Conservation (phyloP, 129 eudicot genomes). For the Flaveria linearis region DNA sequence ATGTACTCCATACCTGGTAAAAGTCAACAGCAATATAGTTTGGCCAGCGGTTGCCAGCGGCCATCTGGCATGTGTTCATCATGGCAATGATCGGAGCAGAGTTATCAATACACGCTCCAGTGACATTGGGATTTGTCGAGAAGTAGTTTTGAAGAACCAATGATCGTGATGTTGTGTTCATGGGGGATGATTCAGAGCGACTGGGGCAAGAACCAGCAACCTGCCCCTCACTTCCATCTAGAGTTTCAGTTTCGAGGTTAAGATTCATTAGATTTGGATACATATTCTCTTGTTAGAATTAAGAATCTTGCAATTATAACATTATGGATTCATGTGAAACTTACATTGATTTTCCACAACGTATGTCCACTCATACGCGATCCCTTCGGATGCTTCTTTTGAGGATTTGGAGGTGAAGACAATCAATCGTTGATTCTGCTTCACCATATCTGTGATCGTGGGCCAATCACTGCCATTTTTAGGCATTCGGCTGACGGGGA, state of each 20-base stretch:
- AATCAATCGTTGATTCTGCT: constrained; percentile 68
- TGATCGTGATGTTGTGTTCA: constrained; percentile 63
- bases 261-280: not conserved
- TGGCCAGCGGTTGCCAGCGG: constrained; percentile 87
- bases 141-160: constrained; percentile 83
- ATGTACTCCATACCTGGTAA: constrained; percentile 52
- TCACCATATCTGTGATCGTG: constrained; percentile 82
- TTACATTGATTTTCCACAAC: constrained; percentile 92
- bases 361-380: constrained; percentile 87
- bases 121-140: constrained; percentile 58
- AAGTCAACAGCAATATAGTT: constrained; percentile 91
- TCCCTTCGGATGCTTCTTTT: constrained; percentile 77
- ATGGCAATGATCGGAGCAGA: constrained; percentile 63
- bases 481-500: constrained; percentile 85
- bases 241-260: constrained; percentile 21
- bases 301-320: no score
- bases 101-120: constrained; percentile 76
- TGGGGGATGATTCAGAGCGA: constrained; percentile 76
- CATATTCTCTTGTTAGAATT: no score
- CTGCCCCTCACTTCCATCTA: constrained; percentile 85
- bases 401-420: constrained; percentile 70
- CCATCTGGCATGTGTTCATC: constrained; percentile 72
- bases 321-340: constrained; percentile 14
- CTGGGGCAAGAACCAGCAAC: constrained; percentile 67
- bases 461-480: constrained; percentile 91